Evolutionary conservation across 176 grass and related monocot species (phyloP).

Genomic region (Cymbopogon citratus): DNA sequence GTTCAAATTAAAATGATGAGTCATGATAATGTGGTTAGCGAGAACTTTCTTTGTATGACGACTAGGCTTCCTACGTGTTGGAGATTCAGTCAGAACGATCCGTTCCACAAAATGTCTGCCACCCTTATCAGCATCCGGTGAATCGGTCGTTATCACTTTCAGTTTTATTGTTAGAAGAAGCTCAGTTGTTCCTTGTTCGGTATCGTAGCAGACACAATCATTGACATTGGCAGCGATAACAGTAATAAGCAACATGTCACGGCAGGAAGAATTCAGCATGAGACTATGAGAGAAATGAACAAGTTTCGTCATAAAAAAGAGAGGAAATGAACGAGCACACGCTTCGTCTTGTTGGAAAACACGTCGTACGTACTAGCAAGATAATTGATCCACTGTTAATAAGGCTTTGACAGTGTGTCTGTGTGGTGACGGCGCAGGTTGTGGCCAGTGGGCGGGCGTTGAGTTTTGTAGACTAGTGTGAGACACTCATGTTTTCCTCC

Average conservation of each 20-base stretch:
- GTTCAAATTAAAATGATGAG: background rate
- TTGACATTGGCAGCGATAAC: background rate
- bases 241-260: background rate
- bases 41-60: constrained; percentile 9
- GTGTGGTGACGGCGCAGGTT: too few relatives aligned
- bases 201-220: background rate
- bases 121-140: background rate
- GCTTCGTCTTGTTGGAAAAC: too few relatives aligned
- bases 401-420: too few relatives aligned
- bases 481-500: too few relatives aligned
- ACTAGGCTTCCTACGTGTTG: constrained; percentile 2
- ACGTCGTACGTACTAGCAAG: too few relatives aligned
- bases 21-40: background rate
- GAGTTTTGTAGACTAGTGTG: too few relatives aligned
- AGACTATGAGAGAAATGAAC: background rate
- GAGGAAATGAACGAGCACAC: too few relatives aligned
- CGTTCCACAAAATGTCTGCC: background rate
- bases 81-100: constrained; percentile 26
- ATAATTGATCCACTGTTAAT: too few relatives aligned
- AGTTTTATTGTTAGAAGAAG: constrained; percentile 7
- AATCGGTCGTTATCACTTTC: background rate
- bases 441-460: too few relatives aligned
- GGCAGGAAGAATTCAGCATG: background rate
- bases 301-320: background rate
- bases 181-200: background rate